Evolutionary conservation across 78 protist genomes (phyloP).

Genomic region (Emiliania huxleyi): DNA sequence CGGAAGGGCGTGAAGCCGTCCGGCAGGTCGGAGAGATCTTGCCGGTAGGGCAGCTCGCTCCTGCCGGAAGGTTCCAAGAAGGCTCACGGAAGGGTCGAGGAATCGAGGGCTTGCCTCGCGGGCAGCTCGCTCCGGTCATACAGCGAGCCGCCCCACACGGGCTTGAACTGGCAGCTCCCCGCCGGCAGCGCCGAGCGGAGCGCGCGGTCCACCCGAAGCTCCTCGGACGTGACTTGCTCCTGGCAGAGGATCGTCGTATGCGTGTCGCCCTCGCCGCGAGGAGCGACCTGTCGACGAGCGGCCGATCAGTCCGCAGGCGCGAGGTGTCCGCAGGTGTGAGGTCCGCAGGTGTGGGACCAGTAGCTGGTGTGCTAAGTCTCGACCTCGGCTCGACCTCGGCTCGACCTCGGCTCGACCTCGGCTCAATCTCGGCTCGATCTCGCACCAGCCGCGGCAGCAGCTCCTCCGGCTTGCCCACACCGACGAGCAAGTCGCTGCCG

Average conservation of each 20-base stretch:
- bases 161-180: not conserved
- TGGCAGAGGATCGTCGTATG: not conserved
- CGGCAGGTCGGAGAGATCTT: not conserved
- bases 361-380: no score
- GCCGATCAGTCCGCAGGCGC: no score
- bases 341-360: no score
- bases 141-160: not conserved
- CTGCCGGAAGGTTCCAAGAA: no score
- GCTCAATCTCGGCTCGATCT: no score
- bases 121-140: not conserved
- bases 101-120: no score
- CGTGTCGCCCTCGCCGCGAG: not conserved
- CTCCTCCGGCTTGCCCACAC: slow-evolving; percentile 48
- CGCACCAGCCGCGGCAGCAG: not conserved
- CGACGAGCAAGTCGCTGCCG: slow-evolving; percentile 50
- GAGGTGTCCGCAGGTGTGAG: no score
- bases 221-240: not conserved
- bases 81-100: no score
- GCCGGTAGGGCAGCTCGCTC: not conserved
- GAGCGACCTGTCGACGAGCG: not conserved
- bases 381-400: no score
- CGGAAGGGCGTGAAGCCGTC: slow-evolving; percentile 24
- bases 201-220: not conserved
- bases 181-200: not conserved
- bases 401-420: no score